phyloP scores from a whole-genome alignment of 2,329 filamentous ascomycete species.

The Corynespora cassiicola region DNA sequence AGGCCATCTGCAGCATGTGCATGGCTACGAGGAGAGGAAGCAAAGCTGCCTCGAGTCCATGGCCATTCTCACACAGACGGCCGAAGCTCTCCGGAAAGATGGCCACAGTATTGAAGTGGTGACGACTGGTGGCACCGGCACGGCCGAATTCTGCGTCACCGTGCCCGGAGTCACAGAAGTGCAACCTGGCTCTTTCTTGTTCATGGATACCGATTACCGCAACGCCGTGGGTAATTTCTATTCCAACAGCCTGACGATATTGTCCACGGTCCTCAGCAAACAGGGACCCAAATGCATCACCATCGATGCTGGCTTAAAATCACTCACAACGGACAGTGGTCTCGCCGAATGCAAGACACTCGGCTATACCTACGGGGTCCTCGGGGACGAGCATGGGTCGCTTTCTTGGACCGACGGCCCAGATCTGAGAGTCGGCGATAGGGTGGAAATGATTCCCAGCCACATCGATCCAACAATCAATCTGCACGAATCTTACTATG shows the following conservation, averaged over 20 bases:
- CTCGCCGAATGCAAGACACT: constrained; percentile 54
- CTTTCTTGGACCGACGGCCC: constrained; percentile 53
- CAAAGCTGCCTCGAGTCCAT: constrained; percentile 54
- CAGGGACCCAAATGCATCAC: constrained; percentile 54
- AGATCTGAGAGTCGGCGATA: constrained; percentile 52
- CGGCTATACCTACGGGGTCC: constrained; percentile 51
- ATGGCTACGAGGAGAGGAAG: constrained; percentile 51
- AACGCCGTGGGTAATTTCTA: constrained; percentile 59
- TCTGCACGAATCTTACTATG: constrained; percentile 60
- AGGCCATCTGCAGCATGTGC: constrained; percentile 61
- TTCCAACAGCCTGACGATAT: constrained; percentile 56
- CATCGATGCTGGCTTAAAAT: constrained; percentile 59
- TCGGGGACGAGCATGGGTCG: constrained; percentile 60
- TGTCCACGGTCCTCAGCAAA: constrained; percentile 58
- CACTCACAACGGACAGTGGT: constrained; percentile 60
- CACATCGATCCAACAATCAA: constrained; percentile 64
- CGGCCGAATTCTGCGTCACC: constrained; percentile 59
- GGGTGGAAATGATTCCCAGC: constrained; percentile 61
- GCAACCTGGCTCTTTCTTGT: constrained; percentile 62
- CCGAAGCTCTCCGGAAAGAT: constrained; percentile 47
- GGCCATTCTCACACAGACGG: constrained; percentile 53
- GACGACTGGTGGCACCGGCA: constrained; percentile 61
- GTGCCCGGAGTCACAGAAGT: constrained; percentile 61
- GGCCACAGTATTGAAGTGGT: constrained; percentile 58
- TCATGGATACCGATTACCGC: constrained; percentile 65